Conservation (phyloP, 164 flowering plant species). For the Amborella trichopoda region DNA sequence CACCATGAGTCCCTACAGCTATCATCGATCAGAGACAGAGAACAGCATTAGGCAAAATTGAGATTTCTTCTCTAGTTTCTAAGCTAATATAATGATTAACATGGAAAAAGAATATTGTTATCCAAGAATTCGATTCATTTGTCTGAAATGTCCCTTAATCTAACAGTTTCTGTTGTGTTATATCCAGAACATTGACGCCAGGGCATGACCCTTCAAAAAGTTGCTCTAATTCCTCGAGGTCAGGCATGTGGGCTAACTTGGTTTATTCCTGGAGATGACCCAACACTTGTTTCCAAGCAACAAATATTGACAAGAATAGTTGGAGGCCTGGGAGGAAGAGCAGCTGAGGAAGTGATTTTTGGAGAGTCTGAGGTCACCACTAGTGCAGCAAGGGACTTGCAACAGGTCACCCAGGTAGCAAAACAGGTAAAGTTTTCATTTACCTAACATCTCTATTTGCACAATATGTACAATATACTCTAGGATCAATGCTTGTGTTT, state of each 20-base stretch:
- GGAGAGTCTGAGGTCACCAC: slow-evolving; percentile 68
- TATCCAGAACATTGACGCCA: not conserved
- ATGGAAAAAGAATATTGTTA: too few relatives aligned
- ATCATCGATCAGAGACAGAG: not conserved
- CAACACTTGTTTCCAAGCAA: slow-evolving; percentile 44
- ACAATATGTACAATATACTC: not conserved
- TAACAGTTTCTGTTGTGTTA: not conserved
- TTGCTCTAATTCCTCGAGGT: slow-evolving; percentile 57
- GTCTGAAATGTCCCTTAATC: too few relatives aligned
- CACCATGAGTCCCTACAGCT: not conserved
- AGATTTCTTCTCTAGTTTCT: not conserved
- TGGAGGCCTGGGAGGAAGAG: slow-evolving; percentile 70
- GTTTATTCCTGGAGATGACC: slow-evolving; percentile 65
- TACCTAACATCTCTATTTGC: not conserved
- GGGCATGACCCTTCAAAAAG: slow-evolving; percentile 31
- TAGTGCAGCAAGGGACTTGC: slow-evolving; percentile 71
- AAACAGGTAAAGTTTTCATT: slow-evolving; percentile 31
- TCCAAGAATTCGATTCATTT: too few relatives aligned
- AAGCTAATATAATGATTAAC: not conserved
- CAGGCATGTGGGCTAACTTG: slow-evolving; percentile 71
- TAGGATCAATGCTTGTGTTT: not conserved
- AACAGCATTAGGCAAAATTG: not conserved
- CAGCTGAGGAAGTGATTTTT: slow-evolving; percentile 64
- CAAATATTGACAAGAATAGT: slow-evolving; percentile 64
- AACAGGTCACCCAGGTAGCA: slow-evolving; percentile 54